Conservation (phyloP, 164 flowering plant genomes). For the Platanus orientalis region DNA sequence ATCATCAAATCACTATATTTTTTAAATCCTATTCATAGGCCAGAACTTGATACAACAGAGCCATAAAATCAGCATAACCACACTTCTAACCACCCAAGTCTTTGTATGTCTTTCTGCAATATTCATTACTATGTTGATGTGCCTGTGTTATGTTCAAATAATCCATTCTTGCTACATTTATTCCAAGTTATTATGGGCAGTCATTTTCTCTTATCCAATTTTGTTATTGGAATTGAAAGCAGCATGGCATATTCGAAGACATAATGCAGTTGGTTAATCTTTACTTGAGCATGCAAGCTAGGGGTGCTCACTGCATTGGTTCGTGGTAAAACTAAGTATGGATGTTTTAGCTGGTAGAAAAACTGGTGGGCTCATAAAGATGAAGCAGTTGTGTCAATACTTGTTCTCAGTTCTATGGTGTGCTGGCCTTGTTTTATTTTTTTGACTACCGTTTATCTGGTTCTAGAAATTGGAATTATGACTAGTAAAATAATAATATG, state of each 20-base stretch:
- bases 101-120: slow-evolving; percentile 88
- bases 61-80: no score
- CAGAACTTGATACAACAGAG: no score
- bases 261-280: slow-evolving; percentile 74
- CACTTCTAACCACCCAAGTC: no score
- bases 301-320: slow-evolving; percentile 96
- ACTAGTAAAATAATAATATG: no score
- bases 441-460: no score
- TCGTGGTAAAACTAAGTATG: slow-evolving; percentile 99
- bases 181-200: not conserved
- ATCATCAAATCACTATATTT: no score
- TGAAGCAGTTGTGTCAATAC: slow-evolving; percentile 71
- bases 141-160: slow-evolving; percentile 52
- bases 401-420: no score
- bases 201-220: slow-evolving; percentile 10
- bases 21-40: no score
- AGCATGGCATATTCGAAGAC: slow-evolving; percentile 81
- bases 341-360: slow-evolving; percentile 98
- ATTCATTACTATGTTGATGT: slow-evolving; percentile 88
- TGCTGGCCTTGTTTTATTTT: no score
- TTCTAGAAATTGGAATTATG: no score
- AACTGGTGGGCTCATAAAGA: slow-evolving; percentile 90
- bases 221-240: slow-evolving; percentile 75
- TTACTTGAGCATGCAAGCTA: slow-evolving; percentile 94
- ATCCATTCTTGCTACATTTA: slow-evolving; percentile 1